phyloP scores from a whole-genome alignment of 2,329 filamentous ascomycete species.

The Talaromyces sp. region DNA sequence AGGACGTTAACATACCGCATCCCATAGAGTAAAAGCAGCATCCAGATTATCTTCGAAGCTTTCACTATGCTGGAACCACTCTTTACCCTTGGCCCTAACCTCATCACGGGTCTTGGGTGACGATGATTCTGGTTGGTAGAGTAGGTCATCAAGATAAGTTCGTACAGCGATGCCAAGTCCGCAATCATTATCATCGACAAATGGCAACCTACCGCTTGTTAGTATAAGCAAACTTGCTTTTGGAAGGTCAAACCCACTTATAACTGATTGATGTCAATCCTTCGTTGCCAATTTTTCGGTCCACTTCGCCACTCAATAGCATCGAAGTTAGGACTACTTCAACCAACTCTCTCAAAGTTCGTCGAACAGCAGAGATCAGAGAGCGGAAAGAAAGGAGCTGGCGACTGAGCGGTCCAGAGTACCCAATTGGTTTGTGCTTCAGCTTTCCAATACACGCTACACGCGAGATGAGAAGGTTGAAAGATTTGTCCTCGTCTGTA shows the following conservation, averaged over 20 bases:
- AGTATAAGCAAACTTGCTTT: conserved; percentile 11
- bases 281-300: conserved; percentile 57
- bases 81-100: conserved; percentile 52
- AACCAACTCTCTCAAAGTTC: conserved; percentile 74
- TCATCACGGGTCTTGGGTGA: conserved; percentile 48
- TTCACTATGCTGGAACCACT: conserved; percentile 60
- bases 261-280: conserved; percentile 68
- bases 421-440: conserved; percentile 79
- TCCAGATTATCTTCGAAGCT: conserved; percentile 58
- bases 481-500: conserved; percentile 69
- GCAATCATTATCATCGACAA: conserved; percentile 45
- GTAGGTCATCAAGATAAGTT: conserved; percentile 52
- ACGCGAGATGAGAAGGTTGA: conserved; percentile 78
- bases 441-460: conserved; percentile 80
- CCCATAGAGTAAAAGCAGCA: conserved; percentile 62
- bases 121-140: conserved; percentile 55
- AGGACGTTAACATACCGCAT: conserved; percentile 52
- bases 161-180: conserved; percentile 49
- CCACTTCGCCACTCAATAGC: conserved; percentile 75
- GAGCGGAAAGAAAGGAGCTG: conserved; percentile 84
- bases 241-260: conserved; percentile 53
- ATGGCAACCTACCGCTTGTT: conserved; percentile 36
- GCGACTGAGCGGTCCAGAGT: conserved; percentile 89
- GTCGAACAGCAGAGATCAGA: conserved; percentile 73
- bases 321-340: conserved; percentile 79